Evolutionary conservation across 768 basidiomycete species (phyloP), one percentile per base, ranked within the genome.

Genomic region (Lactarius sanguifluus): DNA sequence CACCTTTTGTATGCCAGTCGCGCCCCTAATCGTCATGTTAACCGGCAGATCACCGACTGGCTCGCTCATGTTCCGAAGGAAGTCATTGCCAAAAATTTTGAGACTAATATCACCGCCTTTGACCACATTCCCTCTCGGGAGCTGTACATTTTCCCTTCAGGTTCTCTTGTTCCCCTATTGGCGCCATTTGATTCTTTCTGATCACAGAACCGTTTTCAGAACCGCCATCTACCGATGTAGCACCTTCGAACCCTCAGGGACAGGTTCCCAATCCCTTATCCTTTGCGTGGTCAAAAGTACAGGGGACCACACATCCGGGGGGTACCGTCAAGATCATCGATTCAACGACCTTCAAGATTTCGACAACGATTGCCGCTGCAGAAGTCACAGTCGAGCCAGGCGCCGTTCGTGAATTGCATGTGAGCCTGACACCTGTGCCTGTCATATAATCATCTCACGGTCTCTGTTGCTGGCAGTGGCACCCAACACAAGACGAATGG

Each of bases 401-500:
- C 54, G 84, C 80, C 55, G 82, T 86, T 70, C 77, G 85, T 79
- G 86, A 86, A 70, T 78, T 86, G 65, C 86, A 87, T 71, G 85
- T 84, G 71, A 32, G 32, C 32, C 32, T 7, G 32, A 66, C 69
- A 32, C 20, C 23, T 1, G 36, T 52, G 16, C 28, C 13, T 25
- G 55, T 25, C 16, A 57, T 70, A n/a, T 23, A 36, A 18, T 20
- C 12, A 58, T 34, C 50, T 62, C 28, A 36, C 18, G 40, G 13
- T 10, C 54, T 45, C 18, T 43, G 36, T 25, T 7, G 23, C 13
- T 50, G 25, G 8, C 61, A 87, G 87, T 89, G 88, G 88, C 88
- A 89, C 69, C 88, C 88, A 8, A 85, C 83, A 13, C 78, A 85
- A 70, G 85, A 87, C 65, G 87, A 88, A 75, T 88, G 87, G 87